phyloP scores from a whole-genome alignment of 1,139 yeast species.

The Sugiyamaella castrensis region DNA sequence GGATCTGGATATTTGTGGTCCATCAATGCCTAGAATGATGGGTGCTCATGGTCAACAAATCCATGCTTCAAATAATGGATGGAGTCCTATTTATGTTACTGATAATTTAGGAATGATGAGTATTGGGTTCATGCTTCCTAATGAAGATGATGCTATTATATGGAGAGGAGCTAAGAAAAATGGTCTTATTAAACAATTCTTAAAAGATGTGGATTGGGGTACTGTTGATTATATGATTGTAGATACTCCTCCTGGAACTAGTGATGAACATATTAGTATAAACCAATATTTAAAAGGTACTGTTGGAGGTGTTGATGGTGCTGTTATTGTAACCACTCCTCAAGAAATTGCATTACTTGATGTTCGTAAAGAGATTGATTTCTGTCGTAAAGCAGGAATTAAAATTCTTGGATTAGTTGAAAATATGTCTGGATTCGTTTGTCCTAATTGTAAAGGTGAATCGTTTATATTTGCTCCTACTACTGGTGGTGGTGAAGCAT shows the following conservation, averaged over 20 bases:
- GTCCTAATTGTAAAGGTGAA: conserved; percentile 90
- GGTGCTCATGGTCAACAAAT: conserved; percentile 87
- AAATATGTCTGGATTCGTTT: conserved; percentile 97
- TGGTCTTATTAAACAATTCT: conserved; percentile 86
- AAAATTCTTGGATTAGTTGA: conserved; percentile 87
- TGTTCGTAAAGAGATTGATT: conserved; percentile 93
- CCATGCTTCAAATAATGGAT: conserved; percentile 87
- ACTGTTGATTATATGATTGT: conserved; percentile 83
- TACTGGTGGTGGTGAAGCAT: conserved; percentile 89
- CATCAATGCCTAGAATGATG: conserved; percentile 90
- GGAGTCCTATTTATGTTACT: conserved; percentile 95
- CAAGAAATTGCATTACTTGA: conserved; percentile 95
- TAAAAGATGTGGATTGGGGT: conserved; percentile 97
- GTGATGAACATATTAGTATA: conserved; percentile 93
- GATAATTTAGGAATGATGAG: conserved; percentile 96
- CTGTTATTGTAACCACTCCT: conserved; percentile 92
- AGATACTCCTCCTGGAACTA: conserved; percentile 98
- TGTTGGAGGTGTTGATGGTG: conserved; percentile 79
- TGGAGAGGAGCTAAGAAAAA: conserved; percentile 98
- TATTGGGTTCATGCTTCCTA: conserved; percentile 92
- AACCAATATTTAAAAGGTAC: conserved; percentile 83
- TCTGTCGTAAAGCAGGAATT: conserved; percentile 87
- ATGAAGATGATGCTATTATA: conserved; percentile 87
- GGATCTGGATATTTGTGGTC: conserved; percentile 98
- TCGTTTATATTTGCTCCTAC: conserved; percentile 90